Conservation (phyloP, 2,329 filamentous ascomycete species). For the Beauveria australis region DNA sequence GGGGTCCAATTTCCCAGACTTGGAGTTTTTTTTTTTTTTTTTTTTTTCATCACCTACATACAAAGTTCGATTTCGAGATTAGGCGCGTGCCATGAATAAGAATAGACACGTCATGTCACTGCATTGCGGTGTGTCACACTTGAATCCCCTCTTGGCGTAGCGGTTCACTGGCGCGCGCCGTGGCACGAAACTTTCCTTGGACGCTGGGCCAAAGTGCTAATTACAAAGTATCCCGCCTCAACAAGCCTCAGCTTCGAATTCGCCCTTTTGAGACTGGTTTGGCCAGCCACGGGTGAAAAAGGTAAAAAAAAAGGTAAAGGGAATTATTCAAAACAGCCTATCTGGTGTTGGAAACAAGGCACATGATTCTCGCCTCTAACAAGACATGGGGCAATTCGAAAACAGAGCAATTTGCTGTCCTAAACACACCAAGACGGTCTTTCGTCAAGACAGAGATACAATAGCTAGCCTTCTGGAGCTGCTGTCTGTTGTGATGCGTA, state of each 20-base stretch:
- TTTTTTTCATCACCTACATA: not conserved
- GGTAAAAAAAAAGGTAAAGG: too few species aligned
- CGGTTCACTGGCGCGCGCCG: slow-evolving; percentile 1
- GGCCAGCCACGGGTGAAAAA: too few species aligned
- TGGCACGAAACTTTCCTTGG: not conserved
- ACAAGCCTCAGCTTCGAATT: not conserved
- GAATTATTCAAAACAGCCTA: not conserved
- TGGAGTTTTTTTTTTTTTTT: too few species aligned
- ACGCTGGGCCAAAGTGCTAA: not conserved
- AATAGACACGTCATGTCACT: not conserved
- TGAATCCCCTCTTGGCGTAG: not conserved
- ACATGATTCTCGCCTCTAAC: not conserved
- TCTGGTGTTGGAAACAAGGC: not conserved
- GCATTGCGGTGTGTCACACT: not conserved
- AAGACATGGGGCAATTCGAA: too few species aligned
- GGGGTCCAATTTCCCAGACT: not conserved
- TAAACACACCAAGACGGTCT: not conserved
- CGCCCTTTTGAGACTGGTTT: too few species aligned
- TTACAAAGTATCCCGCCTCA: not conserved
- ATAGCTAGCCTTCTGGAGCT: not conserved
- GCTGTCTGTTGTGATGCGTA: not conserved
- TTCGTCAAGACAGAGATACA: not conserved
- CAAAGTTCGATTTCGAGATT: not conserved
- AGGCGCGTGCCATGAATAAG: not conserved
- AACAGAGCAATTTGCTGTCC: not conserved